A percentile compares a stretch with the other conserved stretches of the same genome.
Conservation (phyloP, 495 filamentous ascomycete genomes). For the Trichoderma orchidacearum region DNA sequence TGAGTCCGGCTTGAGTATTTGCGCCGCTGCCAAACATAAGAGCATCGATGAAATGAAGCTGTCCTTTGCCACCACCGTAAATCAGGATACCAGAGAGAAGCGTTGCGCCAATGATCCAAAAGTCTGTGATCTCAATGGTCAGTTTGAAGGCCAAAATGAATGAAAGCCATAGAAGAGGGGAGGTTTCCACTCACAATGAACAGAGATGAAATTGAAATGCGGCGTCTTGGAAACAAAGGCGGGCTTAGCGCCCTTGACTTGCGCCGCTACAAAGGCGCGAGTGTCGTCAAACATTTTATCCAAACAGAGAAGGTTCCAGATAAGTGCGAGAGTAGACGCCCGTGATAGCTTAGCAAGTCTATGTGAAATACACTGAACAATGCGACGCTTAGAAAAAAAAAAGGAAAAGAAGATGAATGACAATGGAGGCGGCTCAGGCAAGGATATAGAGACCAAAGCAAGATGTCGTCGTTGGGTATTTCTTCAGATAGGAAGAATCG, state of each 20-base stretch:
- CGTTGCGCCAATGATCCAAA: slow-evolving; percentile 58
- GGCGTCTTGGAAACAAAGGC: slow-evolving; percentile 27
- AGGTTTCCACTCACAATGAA: slow-evolving; percentile 49
- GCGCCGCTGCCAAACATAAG: slow-evolving; percentile 72
- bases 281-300: background rate
- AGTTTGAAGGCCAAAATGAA: slow-evolving; percentile 1
- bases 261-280: background rate
- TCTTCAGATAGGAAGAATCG: background rate
- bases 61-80: slow-evolving; percentile 37
- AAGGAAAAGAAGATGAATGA: too few relatives aligned
- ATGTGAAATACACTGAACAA: background rate
- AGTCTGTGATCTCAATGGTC: slow-evolving; percentile 32
- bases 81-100: slow-evolving; percentile 66
- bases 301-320: background rate
- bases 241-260: background rate
- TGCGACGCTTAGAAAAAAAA: too few relatives aligned
- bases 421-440: too few relatives aligned
- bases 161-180: background rate
- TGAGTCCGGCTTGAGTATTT: slow-evolving; percentile 84
- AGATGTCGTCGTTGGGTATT: background rate
- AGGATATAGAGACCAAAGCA: too few relatives aligned
- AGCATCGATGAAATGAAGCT: slow-evolving; percentile 72
- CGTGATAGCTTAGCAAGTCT: background rate
- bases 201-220: slow-evolving; percentile 71
- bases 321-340: background rate